Evolutionary conservation across 2,329 filamentous ascomycete genomes (phyloP).

Genomic region (Sarocladium strictum): DNA sequence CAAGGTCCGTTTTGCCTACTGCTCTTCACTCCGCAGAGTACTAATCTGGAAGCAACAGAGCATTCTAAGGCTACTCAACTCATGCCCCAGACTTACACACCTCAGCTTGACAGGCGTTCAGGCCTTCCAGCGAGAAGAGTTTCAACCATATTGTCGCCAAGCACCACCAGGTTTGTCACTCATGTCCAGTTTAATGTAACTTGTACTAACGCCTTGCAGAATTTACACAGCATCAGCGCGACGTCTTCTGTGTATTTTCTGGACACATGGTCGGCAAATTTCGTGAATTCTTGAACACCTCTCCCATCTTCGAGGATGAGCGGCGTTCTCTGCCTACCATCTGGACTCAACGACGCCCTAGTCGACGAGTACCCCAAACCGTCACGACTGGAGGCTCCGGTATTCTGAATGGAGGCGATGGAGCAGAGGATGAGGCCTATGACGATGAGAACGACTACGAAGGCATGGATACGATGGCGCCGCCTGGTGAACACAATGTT

Average conservation of each 20-base stretch:
- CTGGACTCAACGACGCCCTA: not conserved
- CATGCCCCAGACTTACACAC: slow-evolving; percentile 88
- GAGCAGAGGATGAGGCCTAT: slow-evolving; percentile 36
- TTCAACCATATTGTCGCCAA: slow-evolving; percentile 78
- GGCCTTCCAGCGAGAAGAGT: slow-evolving; percentile 79
- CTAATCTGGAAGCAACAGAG: slow-evolving; percentile 49
- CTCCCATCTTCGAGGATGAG: slow-evolving; percentile 39
- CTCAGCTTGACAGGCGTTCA: slow-evolving; percentile 90
- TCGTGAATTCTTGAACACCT: slow-evolving; percentile 67
- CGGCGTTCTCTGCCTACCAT: slow-evolving; percentile 25
- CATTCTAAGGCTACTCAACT: slow-evolving; percentile 82
- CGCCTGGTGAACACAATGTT: not conserved
- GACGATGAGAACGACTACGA: slow-evolving; percentile 41
- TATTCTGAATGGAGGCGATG: slow-evolving; percentile 22
- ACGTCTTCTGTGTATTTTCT: slow-evolving; percentile 97
- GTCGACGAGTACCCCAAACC: not conserved
- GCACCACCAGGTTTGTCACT: slow-evolving; percentile 62
- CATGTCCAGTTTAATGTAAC: not conserved
- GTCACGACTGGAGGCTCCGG: not conserved
- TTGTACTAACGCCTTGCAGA: slow-evolving; percentile 45
- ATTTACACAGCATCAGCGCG: slow-evolving; percentile 91
- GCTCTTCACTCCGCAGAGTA: too few species aligned
- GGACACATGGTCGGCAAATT: slow-evolving; percentile 75
- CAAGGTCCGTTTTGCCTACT: slow-evolving; percentile 49
- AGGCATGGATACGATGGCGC: slow-evolving; percentile 26